Base-by-base conservation (phyloP, 2,329 filamentous ascomycete genomes). In the Fusarium protoensiforme region DNA sequence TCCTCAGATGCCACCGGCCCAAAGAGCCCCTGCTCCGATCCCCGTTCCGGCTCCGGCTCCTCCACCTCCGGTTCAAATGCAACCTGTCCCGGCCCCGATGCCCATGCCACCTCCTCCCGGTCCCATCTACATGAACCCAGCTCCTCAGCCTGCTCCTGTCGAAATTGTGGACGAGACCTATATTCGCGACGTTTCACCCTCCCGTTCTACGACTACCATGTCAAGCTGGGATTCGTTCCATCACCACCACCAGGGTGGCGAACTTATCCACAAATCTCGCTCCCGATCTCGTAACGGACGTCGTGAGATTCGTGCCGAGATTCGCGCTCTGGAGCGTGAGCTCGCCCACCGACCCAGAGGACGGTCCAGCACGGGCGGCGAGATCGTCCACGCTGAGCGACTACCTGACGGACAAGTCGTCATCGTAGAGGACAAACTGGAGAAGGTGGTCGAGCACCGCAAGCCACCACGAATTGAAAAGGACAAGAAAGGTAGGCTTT, bases 401-500 rank as follows among this genome's bases (percentile, higher is more conserved):
- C 81, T 89, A 58, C 87, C 87, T 31, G 89, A 91, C 62, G 91
- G 89, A 54, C 87, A 91, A 74, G 80, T 94, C 36, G 87, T 93
- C 53, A 81, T 93, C 48, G 92, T 91, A 71, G 87, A 90, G 83
- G 87, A 91, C 75, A 81, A 86, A 77, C 82, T 91, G 73, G 88
- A 91, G 81, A 85, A 83, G 78, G 81, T 89, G 60, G 85, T 88
- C 73, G 87, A 88, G 77, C 84, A 85, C 57, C 84, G 84, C 78
- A 88, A 85, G 80, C 89, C 89, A 62, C 86, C 93, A 72, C 87
- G 92, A 77, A 91, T 98, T 78, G 93, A 94, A 85, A 94, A 93
- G 87, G 94, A 98, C 85, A 92, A 92, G 87, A 96, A 94, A 95
- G 95, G 95, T 97, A 96, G 92, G 93, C 92, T 96, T 91, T 90